Percentiles rank a stretch among this genome's conserved stretches.
These are phyloP conservation scores for Schizopora paradoxa DNA, from an alignment of 1,284 basidiomycete genomes.

Conservation along the genomic window DNA sequence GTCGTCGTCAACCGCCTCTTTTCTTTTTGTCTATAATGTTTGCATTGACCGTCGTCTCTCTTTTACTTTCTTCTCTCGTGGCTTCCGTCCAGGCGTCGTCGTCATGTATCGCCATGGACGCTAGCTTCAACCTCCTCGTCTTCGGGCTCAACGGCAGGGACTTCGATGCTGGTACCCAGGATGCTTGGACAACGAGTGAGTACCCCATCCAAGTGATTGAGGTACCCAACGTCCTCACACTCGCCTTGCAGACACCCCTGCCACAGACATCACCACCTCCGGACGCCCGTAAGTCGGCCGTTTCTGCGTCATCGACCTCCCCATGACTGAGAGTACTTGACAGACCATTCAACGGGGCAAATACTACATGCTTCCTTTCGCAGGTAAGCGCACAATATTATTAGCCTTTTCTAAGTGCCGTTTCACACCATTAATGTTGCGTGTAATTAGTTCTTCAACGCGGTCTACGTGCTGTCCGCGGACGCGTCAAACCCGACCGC, in stretches of 20 bases:
- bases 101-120: slow-evolving; percentile 65
- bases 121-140: slow-evolving; percentile 63
- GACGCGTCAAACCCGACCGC: slow-evolving; percentile 60
- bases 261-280: slow-evolving; percentile 57
- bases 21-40: slow-evolving; percentile 31
- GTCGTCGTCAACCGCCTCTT: slow-evolving; percentile 1
- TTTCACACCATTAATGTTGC: slow-evolving; percentile 1
- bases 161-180: slow-evolving; percentile 62
- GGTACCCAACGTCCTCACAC: slow-evolving; percentile 9
- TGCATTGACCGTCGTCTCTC: slow-evolving; percentile 48
- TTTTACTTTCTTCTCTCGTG: slow-evolving; percentile 45
- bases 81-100: slow-evolving; percentile 28
- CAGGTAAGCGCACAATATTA: slow-evolving; percentile 36
- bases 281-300: slow-evolving; percentile 59
- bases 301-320: slow-evolving; percentile 5
- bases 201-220: slow-evolving; percentile 2
- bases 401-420: neutral
- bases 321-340: slow-evolving; percentile 2
- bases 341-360: slow-evolving; percentile 63
- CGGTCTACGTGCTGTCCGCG: slow-evolving; percentile 75
- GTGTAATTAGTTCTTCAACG: slow-evolving; percentile 70
- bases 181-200: slow-evolving; percentile 57
- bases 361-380: slow-evolving; percentile 69
- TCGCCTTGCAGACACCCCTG: slow-evolving; percentile 36
- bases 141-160: slow-evolving; percentile 74